Conservation (phyloP, 345 rosid genomes). For the Aurinia saxatilis region DNA sequence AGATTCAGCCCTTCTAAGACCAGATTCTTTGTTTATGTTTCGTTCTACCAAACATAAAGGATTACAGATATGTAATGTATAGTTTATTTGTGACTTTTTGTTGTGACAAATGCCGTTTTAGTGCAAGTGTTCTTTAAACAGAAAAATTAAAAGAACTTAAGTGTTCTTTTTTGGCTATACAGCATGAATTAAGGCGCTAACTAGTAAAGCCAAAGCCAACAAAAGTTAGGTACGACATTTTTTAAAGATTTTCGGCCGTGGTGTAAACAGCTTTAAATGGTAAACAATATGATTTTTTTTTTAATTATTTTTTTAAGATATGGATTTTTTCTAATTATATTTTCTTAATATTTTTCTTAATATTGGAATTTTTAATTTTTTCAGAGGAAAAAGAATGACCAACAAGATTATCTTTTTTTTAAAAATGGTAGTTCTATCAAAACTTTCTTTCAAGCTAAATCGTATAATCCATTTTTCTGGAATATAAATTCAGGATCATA, state of each 20-base stretch:
- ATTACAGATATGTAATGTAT: background rate
- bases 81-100: slow-evolving; percentile 8
- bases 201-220: background rate
- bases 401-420: too few relatives aligned
- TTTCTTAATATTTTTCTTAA: too few relatives aligned
- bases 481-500: background rate
- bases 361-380: too few relatives aligned
- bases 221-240: background rate
- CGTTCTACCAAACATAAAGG: slow-evolving; percentile 4
- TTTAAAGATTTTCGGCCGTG: background rate
- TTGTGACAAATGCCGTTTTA: slow-evolving; percentile 4
- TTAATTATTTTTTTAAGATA: background rate
- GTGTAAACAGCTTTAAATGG: background rate
- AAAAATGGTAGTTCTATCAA: background rate
- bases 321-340: background rate
- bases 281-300: background rate
- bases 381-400: too few relatives aligned
- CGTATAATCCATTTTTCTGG: background rate
- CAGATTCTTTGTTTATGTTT: background rate
- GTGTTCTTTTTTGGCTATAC: slow-evolving; percentile 1
- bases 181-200: slow-evolving; percentile 1
- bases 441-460: background rate
- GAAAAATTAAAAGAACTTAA: too few relatives aligned
- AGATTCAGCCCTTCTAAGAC: slow-evolving; percentile 10
- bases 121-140: too few relatives aligned